Base-by-base conservation (phyloP, 805 yeast species). In the Candida oleophila region DNA sequence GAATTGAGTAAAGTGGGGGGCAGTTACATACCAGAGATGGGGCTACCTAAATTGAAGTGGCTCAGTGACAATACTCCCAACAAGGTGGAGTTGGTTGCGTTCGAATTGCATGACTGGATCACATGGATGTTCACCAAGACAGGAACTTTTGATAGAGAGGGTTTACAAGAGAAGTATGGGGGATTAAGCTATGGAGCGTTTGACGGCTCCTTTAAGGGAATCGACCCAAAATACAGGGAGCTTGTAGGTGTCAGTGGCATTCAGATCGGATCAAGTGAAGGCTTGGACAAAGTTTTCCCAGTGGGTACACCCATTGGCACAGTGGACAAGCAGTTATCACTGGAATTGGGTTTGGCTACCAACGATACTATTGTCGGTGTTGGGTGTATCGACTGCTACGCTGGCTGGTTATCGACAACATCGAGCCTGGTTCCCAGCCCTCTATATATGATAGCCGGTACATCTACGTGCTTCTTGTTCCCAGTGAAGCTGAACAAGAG, bases 331-430 rank as follows among this genome's bases (percentile, higher is more conserved):
- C 25, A 37, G 16, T 15, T 33, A 33, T 19, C 22, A 8, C 9
- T 18, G 14, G n/a, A 19, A 4, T 37, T 37, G 14, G 40, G 40
- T 12, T 19, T 21, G 14, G n/a, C 18, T 14, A 11, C 4, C n/a
- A 19, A 19, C 4, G 40, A 37, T 11, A 33, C 57, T 1, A 51
- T 56, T 1, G 60, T 70, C 3, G 64, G 66, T 7, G 73, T 74
- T 43, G 84, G 85, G 15, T 76, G 82, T 33, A 81, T 81, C 33
- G 86, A 82, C 54, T 78, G 85, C 46, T 81, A 82, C 55, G 76
- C 80, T 1, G 77, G 83, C 2, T 79, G 80, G 77, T 55, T 78
- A 12, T 64, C 77, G 0, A 62, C 73, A 1, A 40, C 52, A 2
- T 40, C 40, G 5, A 53, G 52, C 37, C 60, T 67, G 30, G 62